Evolutionary conservation across 306 rosid species (phyloP), one percentile per base, ranked within the genome.

Genomic region (Cercis canadensis): DNA sequence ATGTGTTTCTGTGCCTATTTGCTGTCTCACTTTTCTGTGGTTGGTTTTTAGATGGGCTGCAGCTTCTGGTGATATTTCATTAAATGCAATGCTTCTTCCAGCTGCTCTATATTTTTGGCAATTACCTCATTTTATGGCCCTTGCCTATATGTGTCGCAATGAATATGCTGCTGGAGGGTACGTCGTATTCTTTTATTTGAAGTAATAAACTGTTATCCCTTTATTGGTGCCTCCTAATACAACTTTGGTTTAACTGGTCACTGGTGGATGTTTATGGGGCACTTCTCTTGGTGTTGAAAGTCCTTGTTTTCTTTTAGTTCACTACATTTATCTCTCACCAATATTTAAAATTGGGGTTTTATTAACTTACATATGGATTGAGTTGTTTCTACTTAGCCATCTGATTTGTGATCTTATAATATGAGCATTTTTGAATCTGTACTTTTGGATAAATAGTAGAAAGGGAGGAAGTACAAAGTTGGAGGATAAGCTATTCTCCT

Each of bases 101-200:
- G 96, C 95, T 58, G 98, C 98, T 69, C 84, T 93, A 70, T 93
- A 93, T 83, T 93, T 93, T 80, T 93, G 98, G 98, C 96, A 93
- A 81, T 58, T 93, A 74, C 98, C 97, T 5, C 98, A 93, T 85
- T 94, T 93, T 81, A 93, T 93, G 98, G 97, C 98, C 68, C 95
- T 93, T 37, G 98, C 98, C 17, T 93, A 90, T 70, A 58, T 90
- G 88, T 93, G 98, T 74, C 94, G 97, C n/a, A 37, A 70, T 51
- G 98, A 93, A 69, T 93, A 90, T 86, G 97, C 97, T 56, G 97
- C 90, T 0, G 98, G 97, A 81, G 97, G 98, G 96, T 93, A 89
- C 74, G 98, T 18, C n/a, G 41, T 50, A 16, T 61, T 33, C 62
- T 52, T 24, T 56, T 49, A 29, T 80, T 59, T 65, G 44, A 49